Conservation (phyloP, 2,329 filamentous ascomycete genomes). For the Hypoxylon sp. region DNA sequence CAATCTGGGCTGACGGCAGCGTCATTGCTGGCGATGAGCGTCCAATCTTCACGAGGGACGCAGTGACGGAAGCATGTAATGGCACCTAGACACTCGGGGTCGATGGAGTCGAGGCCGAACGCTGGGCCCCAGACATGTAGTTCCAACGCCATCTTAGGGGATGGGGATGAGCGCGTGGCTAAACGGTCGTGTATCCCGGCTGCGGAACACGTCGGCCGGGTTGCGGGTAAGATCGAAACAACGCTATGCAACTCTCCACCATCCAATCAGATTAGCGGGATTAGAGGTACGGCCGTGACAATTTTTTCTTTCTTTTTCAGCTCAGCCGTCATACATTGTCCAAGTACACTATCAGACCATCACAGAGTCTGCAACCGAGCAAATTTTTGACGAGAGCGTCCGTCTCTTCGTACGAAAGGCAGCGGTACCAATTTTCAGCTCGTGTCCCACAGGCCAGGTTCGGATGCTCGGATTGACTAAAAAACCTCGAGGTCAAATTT, state of each 20-base stretch:
- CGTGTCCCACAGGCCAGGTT: constrained; percentile 7
- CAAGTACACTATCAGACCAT: not conserved
- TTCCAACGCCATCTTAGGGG: constrained; percentile 64
- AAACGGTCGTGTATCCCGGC: constrained; percentile 9
- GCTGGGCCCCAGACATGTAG: constrained; percentile 92
- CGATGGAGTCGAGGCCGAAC: constrained; percentile 89
- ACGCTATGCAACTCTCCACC: constrained; percentile 1
- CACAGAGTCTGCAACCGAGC: constrained; percentile 12
- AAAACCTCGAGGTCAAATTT: constrained; percentile 23
- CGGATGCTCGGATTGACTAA: constrained; percentile 21
- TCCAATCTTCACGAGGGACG: constrained; percentile 71
- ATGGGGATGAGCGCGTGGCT: constrained; percentile 4
- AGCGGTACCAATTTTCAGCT: not conserved
- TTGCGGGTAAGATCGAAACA: constrained; percentile 13
- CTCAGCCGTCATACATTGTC: constrained; percentile 7
- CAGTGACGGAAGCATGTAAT: constrained; percentile 79
- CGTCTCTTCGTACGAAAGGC: constrained; percentile 10
- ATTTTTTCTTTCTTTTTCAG: not conserved
- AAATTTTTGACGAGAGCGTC: constrained; percentile 6
- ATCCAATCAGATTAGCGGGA: constrained; percentile 24
- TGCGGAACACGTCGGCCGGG: constrained; percentile 16
- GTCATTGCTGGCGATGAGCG: constrained; percentile 79
- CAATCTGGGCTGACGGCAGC: constrained; percentile 76
- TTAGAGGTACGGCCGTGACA: constrained; percentile 12
- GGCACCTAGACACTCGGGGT: constrained; percentile 87